A percentile compares a stretch with the other conserved stretches of the same genome.
Conservation (phyloP, 306 rosid species). For the Quercus wislizeni region DNA sequence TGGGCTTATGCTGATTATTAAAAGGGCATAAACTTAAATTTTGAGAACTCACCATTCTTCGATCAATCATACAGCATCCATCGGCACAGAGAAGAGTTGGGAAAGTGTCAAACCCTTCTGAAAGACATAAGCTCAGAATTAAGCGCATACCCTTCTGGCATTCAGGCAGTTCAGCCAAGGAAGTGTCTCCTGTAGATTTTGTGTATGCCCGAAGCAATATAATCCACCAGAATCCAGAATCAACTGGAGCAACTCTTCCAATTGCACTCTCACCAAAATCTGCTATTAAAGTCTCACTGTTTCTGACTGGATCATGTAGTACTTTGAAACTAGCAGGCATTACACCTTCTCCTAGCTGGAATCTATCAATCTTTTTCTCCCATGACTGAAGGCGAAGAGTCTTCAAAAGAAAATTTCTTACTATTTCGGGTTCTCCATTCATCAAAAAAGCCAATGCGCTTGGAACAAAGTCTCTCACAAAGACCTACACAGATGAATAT, state of each 20-base stretch:
- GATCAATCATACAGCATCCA: constrained; percentile 97
- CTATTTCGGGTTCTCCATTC: constrained; percentile 78
- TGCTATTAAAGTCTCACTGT: constrained; percentile 70
- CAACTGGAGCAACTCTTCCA: constrained; percentile 98
- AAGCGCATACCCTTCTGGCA: constrained; percentile 97
- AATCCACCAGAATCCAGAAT: constrained; percentile 99
- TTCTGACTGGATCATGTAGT: constrained; percentile 68
- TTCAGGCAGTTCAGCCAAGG: constrained; percentile 83
- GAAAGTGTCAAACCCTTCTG: constrained; percentile 91
- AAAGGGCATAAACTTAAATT: background rate
- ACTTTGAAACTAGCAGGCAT: constrained; percentile 99
- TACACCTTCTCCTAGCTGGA: constrained; percentile 90
- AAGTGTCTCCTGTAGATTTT: constrained; percentile 79
- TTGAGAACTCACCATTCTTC: constrained; percentile 77
- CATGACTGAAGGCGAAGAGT: constrained; percentile 89
- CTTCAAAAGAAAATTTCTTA: constrained; percentile 71
- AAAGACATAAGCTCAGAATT: constrained; percentile 79
- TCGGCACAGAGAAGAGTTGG: constrained; percentile 97
- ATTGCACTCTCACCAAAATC: constrained; percentile 97
- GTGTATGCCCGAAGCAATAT: constrained; percentile 92
- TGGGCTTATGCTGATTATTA: constrained; percentile 6
- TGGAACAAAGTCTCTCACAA: constrained; percentile 92
- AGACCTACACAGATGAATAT: constrained; percentile 53
- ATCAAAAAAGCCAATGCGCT: constrained; percentile 86
- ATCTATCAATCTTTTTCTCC: constrained; percentile 90